phyloP scores from a whole-genome alignment of 2,329 filamentous ascomycete species.

The Penicillium sp. region DNA sequence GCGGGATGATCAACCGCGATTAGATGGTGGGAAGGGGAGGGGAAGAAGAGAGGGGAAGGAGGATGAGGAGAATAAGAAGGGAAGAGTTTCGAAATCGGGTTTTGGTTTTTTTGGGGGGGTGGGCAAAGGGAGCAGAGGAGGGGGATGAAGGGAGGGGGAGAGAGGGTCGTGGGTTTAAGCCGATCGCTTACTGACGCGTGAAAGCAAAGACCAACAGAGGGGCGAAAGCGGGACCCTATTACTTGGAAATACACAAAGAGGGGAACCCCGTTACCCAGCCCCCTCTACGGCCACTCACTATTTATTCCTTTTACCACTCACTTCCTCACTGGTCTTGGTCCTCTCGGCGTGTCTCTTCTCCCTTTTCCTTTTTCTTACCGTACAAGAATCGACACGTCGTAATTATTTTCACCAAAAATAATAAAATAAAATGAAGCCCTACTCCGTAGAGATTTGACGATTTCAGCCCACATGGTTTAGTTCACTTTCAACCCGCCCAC shows the following conservation, averaged over 20 bases:
- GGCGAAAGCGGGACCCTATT: conserved; percentile 21
- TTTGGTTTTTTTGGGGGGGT: conserved; percentile 14
- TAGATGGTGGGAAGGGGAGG: conserved; percentile 17
- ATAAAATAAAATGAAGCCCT: background rate
- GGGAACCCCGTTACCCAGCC: conserved; percentile 7
- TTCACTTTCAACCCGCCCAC: background rate
- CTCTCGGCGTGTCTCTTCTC: background rate
- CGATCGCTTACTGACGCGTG: conserved; percentile 23
- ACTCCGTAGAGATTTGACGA: conserved; percentile 13
- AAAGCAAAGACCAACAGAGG: conserved; percentile 12
- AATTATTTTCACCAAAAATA: conserved; percentile 11
- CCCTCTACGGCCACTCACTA: conserved; percentile 23
- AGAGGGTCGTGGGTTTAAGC: conserved; percentile 22
- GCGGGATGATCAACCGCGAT: conserved; percentile 24
- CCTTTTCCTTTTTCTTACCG: conserved; percentile 12
- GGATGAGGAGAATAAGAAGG: conserved; percentile 24
- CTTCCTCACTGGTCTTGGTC: background rate
- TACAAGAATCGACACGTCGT: conserved; percentile 25
- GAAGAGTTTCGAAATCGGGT: conserved; percentile 17
- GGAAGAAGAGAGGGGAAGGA: conserved; percentile 17
- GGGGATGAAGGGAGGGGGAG: conserved; percentile 16
- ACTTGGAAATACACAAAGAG: background rate
- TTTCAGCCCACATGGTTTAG: conserved; percentile 14
- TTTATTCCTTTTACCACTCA: conserved; percentile 16
- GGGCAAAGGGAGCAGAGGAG: conserved; percentile 10